Conservation (phyloP, 169 alveolate species). For the Eimeria sp. region DNA sequence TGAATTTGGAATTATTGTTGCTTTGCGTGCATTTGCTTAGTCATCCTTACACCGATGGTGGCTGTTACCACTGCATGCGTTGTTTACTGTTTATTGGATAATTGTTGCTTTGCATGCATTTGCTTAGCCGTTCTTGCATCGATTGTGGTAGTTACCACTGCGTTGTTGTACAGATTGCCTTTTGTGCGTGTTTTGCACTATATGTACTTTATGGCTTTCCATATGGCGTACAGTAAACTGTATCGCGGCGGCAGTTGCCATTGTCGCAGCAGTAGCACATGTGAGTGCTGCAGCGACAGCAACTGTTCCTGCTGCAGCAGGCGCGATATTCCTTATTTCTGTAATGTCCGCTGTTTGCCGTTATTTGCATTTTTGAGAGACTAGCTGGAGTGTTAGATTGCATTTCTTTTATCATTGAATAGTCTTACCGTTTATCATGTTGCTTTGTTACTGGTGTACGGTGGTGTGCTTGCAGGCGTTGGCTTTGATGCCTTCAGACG, state of each 20-base stretch:
- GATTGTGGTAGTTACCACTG: neutral
- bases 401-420: neutral
- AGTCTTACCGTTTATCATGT: neutral
- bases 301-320: neutral
- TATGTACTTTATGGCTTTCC: neutral
- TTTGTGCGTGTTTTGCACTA: neutral
- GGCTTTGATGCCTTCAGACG: constrained; percentile 95
- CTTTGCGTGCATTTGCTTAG: neutral
- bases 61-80: neutral
- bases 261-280: neutral
- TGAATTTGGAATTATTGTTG: neutral
- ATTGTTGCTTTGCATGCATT: neutral
- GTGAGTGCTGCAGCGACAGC: neutral
- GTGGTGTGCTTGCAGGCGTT: constrained; percentile 85
- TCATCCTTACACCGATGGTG: neutral
- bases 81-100: neutral
- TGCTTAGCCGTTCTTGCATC: neutral
- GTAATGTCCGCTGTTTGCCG: neutral
- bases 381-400: neutral
- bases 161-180: neutral
- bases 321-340: neutral
- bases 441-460: neutral
- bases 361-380: neutral
- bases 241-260: neutral
- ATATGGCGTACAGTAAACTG: neutral